Evolutionary conservation across 2,329 filamentous ascomycete genomes (phyloP).

Genomic region (Dactylonectria estremocensis): DNA sequence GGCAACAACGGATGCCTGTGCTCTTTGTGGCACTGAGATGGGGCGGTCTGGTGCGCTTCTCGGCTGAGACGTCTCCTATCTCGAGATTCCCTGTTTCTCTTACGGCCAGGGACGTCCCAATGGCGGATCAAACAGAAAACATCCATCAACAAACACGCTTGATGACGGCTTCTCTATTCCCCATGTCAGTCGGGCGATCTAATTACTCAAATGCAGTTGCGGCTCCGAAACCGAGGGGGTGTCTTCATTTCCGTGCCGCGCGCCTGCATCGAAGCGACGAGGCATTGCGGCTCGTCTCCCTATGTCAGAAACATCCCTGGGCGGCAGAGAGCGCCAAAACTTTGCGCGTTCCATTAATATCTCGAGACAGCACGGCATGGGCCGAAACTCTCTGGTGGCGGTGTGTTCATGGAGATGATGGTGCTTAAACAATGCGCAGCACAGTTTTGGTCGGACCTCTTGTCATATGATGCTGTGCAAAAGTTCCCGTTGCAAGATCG

Average conservation of each 20-base stretch:
- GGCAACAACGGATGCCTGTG: not conserved
- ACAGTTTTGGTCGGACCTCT: not conserved
- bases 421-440: too few relatives aligned
- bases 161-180: not conserved
- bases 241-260: constrained; percentile 15
- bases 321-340: not conserved
- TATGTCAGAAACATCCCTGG: not conserved
- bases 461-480: not conserved
- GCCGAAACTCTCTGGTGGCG: not conserved
- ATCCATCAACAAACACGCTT: not conserved
- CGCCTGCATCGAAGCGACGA: constrained; percentile 9
- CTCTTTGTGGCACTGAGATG: not conserved
- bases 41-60: not conserved
- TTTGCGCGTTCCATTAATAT: not conserved
- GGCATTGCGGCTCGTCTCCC: not conserved
- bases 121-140: not conserved
- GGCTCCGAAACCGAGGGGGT: constrained; percentile 9
- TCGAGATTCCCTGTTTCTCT: not conserved
- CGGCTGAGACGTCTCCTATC: not conserved
- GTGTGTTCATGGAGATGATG: too few relatives aligned
- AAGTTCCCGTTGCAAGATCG: not conserved
- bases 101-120: not conserved
- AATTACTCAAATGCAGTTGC: constrained; percentile 3
- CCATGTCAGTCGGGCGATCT: not conserved
- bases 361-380: too few relatives aligned